Evolutionary conservation across 441 rosid species (phyloP).

Genomic region (Croton setiger): DNA sequence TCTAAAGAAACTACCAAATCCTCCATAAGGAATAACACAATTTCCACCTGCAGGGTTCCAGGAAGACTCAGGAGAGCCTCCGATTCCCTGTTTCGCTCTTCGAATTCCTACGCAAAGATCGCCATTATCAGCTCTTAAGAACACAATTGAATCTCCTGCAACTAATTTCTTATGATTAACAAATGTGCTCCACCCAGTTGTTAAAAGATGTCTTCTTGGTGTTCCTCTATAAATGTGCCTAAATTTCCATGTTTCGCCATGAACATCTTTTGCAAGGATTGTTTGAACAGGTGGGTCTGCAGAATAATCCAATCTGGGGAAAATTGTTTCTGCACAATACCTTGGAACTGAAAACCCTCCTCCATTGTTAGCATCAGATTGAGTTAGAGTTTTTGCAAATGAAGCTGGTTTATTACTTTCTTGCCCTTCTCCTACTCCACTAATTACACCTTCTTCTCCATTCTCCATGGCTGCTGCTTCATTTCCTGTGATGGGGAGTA

Average conservation of each 20-base stretch:
- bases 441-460: slow-evolving; percentile 22
- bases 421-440: slow-evolving; percentile 24
- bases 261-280: slow-evolving; percentile 86
- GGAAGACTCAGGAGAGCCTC: slow-evolving; percentile 53
- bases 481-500: slow-evolving; percentile 41
- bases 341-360: slow-evolving; percentile 99
- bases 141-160: slow-evolving; percentile 96
- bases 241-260: slow-evolving; percentile 90
- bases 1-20: slow-evolving; percentile 66
- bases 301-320: slow-evolving; percentile 75
- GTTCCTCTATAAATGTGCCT: slow-evolving; percentile 97
- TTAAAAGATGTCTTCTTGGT: slow-evolving; percentile 91
- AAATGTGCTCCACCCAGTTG: slow-evolving; percentile 97
- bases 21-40: slow-evolving; percentile 74
- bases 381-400: slow-evolving; percentile 93
- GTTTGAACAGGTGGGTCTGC: slow-evolving; percentile 98
- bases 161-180: slow-evolving; percentile 95
- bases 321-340: slow-evolving; percentile 93
- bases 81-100: slow-evolving; percentile 33
- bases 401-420: slow-evolving; percentile 58
- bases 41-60: slow-evolving; percentile 93
- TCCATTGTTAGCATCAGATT: slow-evolving; percentile 98
- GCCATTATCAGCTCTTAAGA: slow-evolving; percentile 75
- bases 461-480: slow-evolving; percentile 26
- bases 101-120: slow-evolving; percentile 92